Conservation (phyloP, 306 rosid species). For the Vigna radiata region DNA sequence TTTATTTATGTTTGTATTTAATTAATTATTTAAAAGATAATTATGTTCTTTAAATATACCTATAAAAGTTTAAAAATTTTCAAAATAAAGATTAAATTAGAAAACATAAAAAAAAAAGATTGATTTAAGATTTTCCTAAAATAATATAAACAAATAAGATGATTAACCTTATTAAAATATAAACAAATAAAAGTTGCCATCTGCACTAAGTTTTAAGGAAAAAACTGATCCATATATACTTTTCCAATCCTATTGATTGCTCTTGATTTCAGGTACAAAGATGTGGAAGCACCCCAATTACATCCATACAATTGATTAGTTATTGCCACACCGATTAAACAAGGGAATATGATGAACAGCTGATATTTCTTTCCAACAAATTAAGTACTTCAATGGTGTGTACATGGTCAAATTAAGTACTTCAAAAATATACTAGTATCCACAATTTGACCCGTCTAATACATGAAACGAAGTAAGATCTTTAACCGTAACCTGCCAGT, state of each 20-base stretch:
- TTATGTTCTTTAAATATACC: too few relatives aligned
- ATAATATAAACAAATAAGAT: too few relatives aligned
- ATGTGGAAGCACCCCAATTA: not conserved
- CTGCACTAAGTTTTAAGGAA: too few relatives aligned
- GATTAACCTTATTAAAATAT: too few relatives aligned
- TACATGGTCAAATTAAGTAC: conserved; percentile 7
- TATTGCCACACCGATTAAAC: not conserved
- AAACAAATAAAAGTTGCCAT: too few relatives aligned
- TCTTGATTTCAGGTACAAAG: not conserved
- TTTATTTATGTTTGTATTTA: too few relatives aligned
- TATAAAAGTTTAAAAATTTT: too few relatives aligned
- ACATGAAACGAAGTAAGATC: not conserved
- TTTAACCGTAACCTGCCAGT: conserved; percentile 27
- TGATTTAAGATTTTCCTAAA: too few relatives aligned
- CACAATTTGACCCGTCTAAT: not conserved
- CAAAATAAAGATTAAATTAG: too few relatives aligned
- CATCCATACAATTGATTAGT: not conserved
- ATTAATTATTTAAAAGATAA: too few relatives aligned
- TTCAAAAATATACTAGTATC: conserved; percentile 2
- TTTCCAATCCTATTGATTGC: not conserved
- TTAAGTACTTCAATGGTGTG: not conserved
- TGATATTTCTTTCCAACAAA: not conserved
- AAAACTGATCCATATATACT: too few relatives aligned
- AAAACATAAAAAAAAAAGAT: too few relatives aligned
- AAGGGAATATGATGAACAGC: not conserved